Base-by-base conservation (phyloP, 2,329 filamentous ascomycete genomes). In the Teratosphaeria zuluensis region DNA sequence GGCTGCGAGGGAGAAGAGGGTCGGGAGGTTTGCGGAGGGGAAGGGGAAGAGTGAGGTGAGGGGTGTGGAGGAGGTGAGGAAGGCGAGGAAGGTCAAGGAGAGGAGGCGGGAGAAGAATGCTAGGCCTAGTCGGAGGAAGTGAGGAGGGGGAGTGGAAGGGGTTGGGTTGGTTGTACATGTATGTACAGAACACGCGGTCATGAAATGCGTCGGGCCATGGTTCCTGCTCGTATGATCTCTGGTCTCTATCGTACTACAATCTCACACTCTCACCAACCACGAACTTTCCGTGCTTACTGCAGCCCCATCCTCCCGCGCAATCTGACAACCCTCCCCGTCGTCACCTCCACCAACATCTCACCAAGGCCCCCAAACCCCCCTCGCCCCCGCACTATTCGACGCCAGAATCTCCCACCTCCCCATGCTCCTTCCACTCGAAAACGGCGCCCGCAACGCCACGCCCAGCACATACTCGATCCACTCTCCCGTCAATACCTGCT, bases 41-140 rank as follows among this genome's bases (percentile, higher is more conserved):
- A 81, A 79, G 66, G 88, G 88, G 58, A 92, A 86, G 78, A 87
- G 74, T 65, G 92, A 96, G 78, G 77, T 97, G 69, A 90, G 87
- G 79, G 88, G 83, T 59, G 84, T 84, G 58, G 86, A 92, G 52
- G 91, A 96, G 72, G 90, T 97, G 65, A 83, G 88, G 68, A 95
- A 91, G 80, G 84, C 86, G 61, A 83, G 94, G 69, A 85, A 86
- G 72, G 70, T 90, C 69, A 82, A 88, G 78, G 88, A 95, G 78
- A 83, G 81, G 76, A 84, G 83, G 71, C 85, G 79, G 72, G 87
- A 88, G 70, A 97, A 99, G 84, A 97, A 96, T 74, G 92, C 89
- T 8, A 80, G 92, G 68, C 91, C 91, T 53, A 55, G 53, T 53
- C 38, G 56, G 32, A 57, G 53, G 56, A 57, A 35, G 54, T 56